Percentiles rank a stretch among this genome's conserved stretches.
These are phyloP conservation scores for Leishmania turanica DNA, from an alignment of 208 protist genomes.

Conservation along the genomic window DNA sequence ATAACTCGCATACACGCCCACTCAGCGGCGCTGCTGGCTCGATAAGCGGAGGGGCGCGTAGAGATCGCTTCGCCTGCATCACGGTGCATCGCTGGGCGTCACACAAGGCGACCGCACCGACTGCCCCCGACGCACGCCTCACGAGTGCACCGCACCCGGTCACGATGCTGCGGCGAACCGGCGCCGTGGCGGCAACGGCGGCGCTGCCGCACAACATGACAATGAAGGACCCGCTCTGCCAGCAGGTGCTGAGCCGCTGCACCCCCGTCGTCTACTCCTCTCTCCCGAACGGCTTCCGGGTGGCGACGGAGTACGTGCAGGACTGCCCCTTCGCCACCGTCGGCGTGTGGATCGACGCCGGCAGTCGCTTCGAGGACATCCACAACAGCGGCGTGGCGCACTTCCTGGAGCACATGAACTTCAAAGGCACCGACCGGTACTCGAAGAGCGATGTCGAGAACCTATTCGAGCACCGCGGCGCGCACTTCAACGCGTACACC, in stretches of 20 bases:
- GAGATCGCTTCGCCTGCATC: no score
- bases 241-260: constrained; percentile 53
- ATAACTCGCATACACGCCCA: no score
- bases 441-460: constrained; percentile 92
- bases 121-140: not conserved
- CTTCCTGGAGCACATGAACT: constrained; percentile 99
- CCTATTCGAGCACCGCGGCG: constrained; percentile 97
- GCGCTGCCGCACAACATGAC: constrained; percentile 58
- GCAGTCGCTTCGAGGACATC: constrained; percentile 96
- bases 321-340: constrained; percentile 94
- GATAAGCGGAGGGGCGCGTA: no score
- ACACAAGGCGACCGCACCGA: no score
- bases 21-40: no score
- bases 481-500: constrained; percentile 99
- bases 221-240: constrained; percentile 49
- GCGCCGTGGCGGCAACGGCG: not conserved
- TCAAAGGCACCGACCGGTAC: constrained; percentile 96
- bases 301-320: constrained; percentile 95
- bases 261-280: constrained; percentile 91
- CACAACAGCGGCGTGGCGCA: constrained; percentile 98
- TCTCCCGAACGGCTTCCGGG: constrained; percentile 96
- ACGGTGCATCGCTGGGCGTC: no score
- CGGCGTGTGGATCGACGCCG: constrained; percentile 98
- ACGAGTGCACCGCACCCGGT: not conserved
- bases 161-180: constrained; percentile 21